Percentiles rank a stretch among this genome's conserved stretches.
Evolutionary conservation across 495 filamentous ascomycete genomes (phyloP).

Genomic region (Choiromyces venosus): DNA sequence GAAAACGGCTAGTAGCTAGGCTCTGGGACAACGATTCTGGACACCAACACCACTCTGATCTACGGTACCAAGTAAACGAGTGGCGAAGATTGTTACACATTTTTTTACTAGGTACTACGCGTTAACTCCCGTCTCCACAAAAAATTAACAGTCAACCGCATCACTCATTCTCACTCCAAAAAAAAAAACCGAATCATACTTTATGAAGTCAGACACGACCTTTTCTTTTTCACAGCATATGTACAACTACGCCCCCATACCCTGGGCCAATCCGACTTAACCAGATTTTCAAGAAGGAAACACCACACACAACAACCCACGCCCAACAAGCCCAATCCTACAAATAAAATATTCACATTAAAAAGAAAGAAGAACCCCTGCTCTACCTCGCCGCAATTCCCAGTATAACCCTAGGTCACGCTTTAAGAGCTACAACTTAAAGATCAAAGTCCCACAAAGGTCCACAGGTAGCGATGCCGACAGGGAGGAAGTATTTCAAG

Average conservation of each 20-base stretch:
- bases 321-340: background rate
- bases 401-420: background rate
- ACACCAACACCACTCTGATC: background rate
- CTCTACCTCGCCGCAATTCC: background rate
- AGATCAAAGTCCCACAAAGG: slow-evolving; percentile 17
- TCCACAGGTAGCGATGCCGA: slow-evolving; percentile 14
- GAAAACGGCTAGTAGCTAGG: background rate
- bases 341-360: background rate
- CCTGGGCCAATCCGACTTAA: background rate
- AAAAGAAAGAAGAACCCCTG: background rate
- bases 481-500: slow-evolving; percentile 25
- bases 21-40: background rate
- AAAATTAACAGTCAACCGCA: background rate
- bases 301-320: background rate
- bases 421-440: background rate
- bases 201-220: background rate
- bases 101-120: background rate
- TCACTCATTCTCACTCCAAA: background rate
- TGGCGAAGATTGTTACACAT: background rate
- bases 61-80: background rate
- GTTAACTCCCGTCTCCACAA: background rate
- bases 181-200: background rate
- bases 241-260: background rate
- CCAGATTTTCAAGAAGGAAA: background rate
- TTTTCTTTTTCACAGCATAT: background rate